Percentiles rank a stretch among this genome's conserved stretches.
These are phyloP conservation scores for Sporothrix phasma DNA, from an alignment of 2,329 filamentous ascomycete genomes.

Conservation along the genomic window DNA sequence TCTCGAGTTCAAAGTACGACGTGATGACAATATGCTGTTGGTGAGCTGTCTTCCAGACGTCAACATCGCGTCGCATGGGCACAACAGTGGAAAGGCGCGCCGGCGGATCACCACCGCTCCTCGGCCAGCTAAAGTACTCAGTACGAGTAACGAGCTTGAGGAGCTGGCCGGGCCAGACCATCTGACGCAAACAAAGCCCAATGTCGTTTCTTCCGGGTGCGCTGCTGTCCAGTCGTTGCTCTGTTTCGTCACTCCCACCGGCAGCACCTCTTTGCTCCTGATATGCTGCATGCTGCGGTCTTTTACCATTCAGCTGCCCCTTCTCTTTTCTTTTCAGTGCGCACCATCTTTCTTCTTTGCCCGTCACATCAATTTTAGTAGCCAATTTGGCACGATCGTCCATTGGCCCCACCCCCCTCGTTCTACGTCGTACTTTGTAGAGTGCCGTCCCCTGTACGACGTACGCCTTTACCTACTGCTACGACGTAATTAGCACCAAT, in stretches of 20 bases:
- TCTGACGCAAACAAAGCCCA: neutral
- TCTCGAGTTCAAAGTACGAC: neutral
- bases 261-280: neutral
- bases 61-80: neutral
- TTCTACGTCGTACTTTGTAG: no score
- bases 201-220: neutral
- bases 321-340: neutral
- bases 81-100: neutral
- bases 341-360: neutral
- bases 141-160: no score
- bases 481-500: slow-evolving; percentile 12
- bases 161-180: neutral
- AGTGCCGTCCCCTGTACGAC: slow-evolving; percentile 8
- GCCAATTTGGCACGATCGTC: slow-evolving; percentile 17
- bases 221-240: slow-evolving; percentile 1
- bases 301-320: neutral
- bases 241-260: no score
- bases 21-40: no score
- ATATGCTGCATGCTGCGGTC: neutral
- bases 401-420: slow-evolving; percentile 6
- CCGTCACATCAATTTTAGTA: neutral
- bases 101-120: no score
- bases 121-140: no score
- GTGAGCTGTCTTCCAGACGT: no score
- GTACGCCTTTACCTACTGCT: slow-evolving; percentile 2